phyloP scores from a whole-genome alignment of 768 basidiomycete species.

The Daedaleopsis sinensis region DNA sequence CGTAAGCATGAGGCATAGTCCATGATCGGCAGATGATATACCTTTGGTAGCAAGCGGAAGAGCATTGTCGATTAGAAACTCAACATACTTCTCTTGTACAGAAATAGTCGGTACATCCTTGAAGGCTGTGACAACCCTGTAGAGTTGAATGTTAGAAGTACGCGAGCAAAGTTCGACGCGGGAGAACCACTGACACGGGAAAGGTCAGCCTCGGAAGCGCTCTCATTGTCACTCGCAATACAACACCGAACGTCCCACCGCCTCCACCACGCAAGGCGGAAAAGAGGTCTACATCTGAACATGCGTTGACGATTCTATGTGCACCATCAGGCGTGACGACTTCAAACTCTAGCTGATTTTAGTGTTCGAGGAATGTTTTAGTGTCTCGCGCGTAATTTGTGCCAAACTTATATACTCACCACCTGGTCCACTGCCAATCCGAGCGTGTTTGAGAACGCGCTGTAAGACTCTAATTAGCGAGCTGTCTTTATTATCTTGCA shows the following conservation, averaged over 20 bases:
- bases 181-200: background rate
- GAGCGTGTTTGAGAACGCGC: too few species aligned
- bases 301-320: background rate
- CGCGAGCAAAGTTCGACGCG: too few species aligned
- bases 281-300: background rate
- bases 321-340: background rate
- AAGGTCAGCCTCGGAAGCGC: background rate
- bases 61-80: background rate
- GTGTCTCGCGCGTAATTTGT: too few species aligned
- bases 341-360: background rate
- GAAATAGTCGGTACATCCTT: too few species aligned
- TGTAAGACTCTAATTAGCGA: too few species aligned
- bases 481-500: too few species aligned
- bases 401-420: too few species aligned
- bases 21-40: background rate
- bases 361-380: too few species aligned
- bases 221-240: background rate
- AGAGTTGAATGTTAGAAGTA: too few species aligned
- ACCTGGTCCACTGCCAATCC: too few species aligned
- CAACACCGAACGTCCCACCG: background rate
- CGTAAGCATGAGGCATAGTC: too few species aligned
- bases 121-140: background rate
- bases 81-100: background rate
- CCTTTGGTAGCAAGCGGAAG: background rate
- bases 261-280: background rate